Evolutionary conservation across 345 rosid genomes (phyloP), one percentile per base, ranked within the genome.

Genomic region (Aquilaria malaccensis): DNA sequence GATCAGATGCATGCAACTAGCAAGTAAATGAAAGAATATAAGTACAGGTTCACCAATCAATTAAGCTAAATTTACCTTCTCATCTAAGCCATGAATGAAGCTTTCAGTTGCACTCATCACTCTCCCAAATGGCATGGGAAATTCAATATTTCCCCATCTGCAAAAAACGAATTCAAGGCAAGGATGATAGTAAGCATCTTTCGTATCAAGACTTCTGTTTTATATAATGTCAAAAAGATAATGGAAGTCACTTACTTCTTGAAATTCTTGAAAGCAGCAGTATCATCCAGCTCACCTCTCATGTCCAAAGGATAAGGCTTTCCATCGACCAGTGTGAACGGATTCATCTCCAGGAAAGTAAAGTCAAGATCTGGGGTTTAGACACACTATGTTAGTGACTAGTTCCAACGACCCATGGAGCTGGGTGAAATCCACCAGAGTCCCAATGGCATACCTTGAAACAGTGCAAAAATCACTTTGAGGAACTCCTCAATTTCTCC

Each of bases 241-340:
- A 53, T 50, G 65, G 68, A 57, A 2, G 64, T 41, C 43, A 69
- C 59, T 60, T 82, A 90, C 97, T 86, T 94, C 76, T 88, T 88
- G 76, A 94, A 94, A 86, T 90, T 94, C 80, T 94, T 94, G 82
- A 88, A 88, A 73, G 96, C 79, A 69, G 99, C 97, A 61, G 97
- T 94, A 76, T 90, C 97, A 61, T 94, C 95, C 59, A 94, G 91
- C 78, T 94, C 97, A 66, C 99, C 96, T 77, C 99, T 88, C 96
- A 90, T 90, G 72, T 94, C 99, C 81, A 88, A 67, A 59, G 96
- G 97, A 80, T 94, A 94, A 70, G 97, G 99, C 81, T 83, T 94
- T 67, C 91, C 89, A 58, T 88, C 79, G 70, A 90, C 91, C 70
- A 94, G 71, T 33, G 99, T 72, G 70, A 94, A 94, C 52, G 99